These are phyloP conservation scores for Ananas comosus DNA, from an alignment of 176 grass and related monocot genomes.

Conservation along the genomic window DNA sequence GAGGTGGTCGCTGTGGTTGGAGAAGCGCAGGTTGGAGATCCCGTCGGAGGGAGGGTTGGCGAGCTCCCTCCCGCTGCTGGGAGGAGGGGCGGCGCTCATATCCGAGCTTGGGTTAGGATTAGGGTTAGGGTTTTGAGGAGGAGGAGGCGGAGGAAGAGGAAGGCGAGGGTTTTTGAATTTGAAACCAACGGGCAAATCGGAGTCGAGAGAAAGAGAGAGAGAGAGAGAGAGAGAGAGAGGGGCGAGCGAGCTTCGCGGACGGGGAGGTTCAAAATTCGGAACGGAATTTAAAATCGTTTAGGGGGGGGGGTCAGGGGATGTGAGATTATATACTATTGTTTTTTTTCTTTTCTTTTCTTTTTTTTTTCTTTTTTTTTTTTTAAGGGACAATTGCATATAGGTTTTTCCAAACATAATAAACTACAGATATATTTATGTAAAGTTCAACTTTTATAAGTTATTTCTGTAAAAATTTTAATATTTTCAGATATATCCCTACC, in stretches of 20 bases:
- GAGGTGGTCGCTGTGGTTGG: conserved; percentile 95
- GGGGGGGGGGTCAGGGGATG: not conserved
- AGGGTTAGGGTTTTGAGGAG: conserved; percentile 14
- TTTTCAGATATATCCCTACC: too few species aligned
- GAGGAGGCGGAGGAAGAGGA: not conserved
- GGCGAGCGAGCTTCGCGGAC: not conserved
- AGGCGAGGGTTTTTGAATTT: conserved; percentile 16
- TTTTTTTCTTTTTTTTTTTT: too few species aligned
- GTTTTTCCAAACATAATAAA: too few species aligned
- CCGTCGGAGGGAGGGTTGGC: conserved; percentile 60
- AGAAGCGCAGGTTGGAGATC: conserved; percentile 92
- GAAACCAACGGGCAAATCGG: not conserved
- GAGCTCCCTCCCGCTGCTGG: conserved; percentile 56
- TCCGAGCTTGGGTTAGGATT: not conserved
- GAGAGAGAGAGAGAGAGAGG: not conserved
- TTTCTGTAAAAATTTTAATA: too few species aligned
- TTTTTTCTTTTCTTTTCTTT: too few species aligned
- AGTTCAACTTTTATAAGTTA: too few species aligned
- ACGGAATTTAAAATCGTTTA: not conserved
- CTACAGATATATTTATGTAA: too few species aligned
- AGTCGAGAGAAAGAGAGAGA: not conserved
- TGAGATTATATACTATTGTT: too few species aligned
- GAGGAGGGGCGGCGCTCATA: conserved; percentile 35
- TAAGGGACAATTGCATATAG: too few species aligned
- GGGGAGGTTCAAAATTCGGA: not conserved